Conservation (phyloP, 495 filamentous ascomycete genomes). For the Neurospora africana region DNA sequence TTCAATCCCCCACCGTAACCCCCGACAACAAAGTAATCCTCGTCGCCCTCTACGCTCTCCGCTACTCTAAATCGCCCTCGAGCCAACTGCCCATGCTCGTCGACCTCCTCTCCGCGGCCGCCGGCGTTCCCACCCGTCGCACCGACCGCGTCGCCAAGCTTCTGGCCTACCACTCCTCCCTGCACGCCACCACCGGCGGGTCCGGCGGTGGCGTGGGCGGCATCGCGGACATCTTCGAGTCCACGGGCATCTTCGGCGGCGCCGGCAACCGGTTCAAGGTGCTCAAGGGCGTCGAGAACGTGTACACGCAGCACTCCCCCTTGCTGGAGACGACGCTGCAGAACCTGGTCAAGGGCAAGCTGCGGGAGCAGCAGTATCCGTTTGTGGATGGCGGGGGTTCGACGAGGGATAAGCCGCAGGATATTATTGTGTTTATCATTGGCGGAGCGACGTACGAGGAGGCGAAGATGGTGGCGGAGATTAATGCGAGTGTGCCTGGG, state of each 20-base stretch:
- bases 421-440: constrained; percentile 87
- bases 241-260: constrained; percentile 80
- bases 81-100: constrained; percentile 72
- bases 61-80: constrained; percentile 76
- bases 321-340: constrained; percentile 77
- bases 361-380: constrained; percentile 77
- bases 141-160: constrained; percentile 68
- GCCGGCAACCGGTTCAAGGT: constrained; percentile 87
- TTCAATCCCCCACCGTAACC: constrained; percentile 63
- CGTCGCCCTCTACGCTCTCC: constrained; percentile 83
- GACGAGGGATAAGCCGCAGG: constrained; percentile 89
- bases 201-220: constrained; percentile 31
- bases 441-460: constrained; percentile 94
- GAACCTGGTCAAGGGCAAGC: constrained; percentile 80
- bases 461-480: constrained; percentile 81
- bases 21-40: constrained; percentile 72
- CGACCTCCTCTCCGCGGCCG: constrained; percentile 71
- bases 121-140: constrained; percentile 58
- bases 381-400: constrained; percentile 80
- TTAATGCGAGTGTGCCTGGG: constrained; percentile 85
- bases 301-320: constrained; percentile 95
- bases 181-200: constrained; percentile 57
- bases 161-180: constrained; percentile 69
- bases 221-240: constrained; percentile 85
- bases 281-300: constrained; percentile 93